Conservation (phyloP, 352 stramenopile genomes). For the Phytophthora meadii region DNA sequence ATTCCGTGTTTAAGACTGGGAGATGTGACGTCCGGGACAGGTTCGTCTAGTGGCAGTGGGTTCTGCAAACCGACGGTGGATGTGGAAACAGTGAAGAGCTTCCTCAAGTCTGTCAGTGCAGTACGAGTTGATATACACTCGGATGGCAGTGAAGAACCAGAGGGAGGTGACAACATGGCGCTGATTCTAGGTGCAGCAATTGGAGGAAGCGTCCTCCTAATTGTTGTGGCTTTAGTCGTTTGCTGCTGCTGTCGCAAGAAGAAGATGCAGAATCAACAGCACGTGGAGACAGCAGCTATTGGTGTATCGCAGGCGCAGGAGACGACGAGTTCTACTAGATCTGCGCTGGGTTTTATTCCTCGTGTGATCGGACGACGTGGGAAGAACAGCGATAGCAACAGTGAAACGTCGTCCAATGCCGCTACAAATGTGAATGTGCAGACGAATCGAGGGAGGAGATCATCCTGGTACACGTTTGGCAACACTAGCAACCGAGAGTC, state of each 20-base stretch:
- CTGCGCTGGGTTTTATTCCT: constrained; percentile 26
- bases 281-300: constrained; percentile 13
- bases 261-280: constrained; percentile 13
- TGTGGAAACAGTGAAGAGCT: constrained; percentile 25
- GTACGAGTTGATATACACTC: constrained; percentile 23
- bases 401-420: constrained; percentile 23
- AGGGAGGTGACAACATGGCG: constrained; percentile 8
- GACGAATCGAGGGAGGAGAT: constrained; percentile 26
- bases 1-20: constrained; percentile 49
- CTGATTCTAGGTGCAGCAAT: constrained; percentile 24
- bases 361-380: constrained; percentile 22
- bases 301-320: constrained; percentile 12
- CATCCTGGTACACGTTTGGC: constrained; percentile 43
- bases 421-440: constrained; percentile 34
- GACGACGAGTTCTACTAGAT: constrained; percentile 12
- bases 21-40: constrained; percentile 5
- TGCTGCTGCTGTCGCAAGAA: constrained; percentile 37
- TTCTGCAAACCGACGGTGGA: constrained; percentile 55
- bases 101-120: constrained; percentile 27
- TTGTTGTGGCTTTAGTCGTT: constrained; percentile 18
- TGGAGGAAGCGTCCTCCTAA: constrained; percentile 20
- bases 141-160: constrained; percentile 3
- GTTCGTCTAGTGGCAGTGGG: neutral
- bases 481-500: constrained; percentile 38
- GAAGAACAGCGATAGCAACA: constrained; percentile 27